A percentile compares a stretch with the other conserved stretches of the same genome.
These are phyloP conservation scores for Penicillium sp. DNA, from an alignment of 2,329 filamentous ascomycete species.

Conservation along the genomic window DNA sequence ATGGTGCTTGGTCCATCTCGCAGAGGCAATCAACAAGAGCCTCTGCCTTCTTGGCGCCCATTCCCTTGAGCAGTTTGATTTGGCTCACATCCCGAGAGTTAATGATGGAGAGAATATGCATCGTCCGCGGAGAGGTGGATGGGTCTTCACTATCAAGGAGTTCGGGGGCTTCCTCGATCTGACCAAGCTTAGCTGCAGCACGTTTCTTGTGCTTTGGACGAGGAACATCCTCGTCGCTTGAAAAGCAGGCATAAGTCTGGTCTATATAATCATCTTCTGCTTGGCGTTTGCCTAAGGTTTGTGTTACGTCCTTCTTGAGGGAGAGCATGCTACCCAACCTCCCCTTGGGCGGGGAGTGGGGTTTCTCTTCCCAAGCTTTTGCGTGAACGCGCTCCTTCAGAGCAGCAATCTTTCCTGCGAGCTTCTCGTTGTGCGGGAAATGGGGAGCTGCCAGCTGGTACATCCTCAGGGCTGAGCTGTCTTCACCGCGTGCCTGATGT, in stretches of 20 bases:
- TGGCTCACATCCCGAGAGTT: constrained; percentile 45
- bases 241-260: constrained; percentile 19
- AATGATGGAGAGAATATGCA: constrained; percentile 44
- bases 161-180: constrained; percentile 15
- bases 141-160: constrained; percentile 20
- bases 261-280: constrained; percentile 32
- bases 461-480: constrained; percentile 74
- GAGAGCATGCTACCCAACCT: constrained; percentile 34
- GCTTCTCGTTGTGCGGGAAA: constrained; percentile 81
- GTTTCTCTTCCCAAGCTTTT: constrained; percentile 18
- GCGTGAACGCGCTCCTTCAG: constrained; percentile 51
- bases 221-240: constrained; percentile 31
- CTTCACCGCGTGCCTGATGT: constrained; percentile 79
- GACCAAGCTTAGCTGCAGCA: constrained; percentile 18
- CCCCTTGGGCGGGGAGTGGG: constrained; percentile 19
- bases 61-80: constrained; percentile 47
- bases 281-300: constrained; percentile 25
- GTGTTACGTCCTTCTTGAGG: constrained; percentile 26
- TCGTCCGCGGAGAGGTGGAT: constrained; percentile 40
- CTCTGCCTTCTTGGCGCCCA: constrained; percentile 48
- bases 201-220: constrained; percentile 29
- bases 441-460: constrained; percentile 80
- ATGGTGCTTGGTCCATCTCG: constrained; percentile 36
- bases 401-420: constrained; percentile 55
- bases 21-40: constrained; percentile 47